Evolutionary conservation across 768 basidiomycete genomes (phyloP).

Genomic region (Tubosaeta sp.): DNA sequence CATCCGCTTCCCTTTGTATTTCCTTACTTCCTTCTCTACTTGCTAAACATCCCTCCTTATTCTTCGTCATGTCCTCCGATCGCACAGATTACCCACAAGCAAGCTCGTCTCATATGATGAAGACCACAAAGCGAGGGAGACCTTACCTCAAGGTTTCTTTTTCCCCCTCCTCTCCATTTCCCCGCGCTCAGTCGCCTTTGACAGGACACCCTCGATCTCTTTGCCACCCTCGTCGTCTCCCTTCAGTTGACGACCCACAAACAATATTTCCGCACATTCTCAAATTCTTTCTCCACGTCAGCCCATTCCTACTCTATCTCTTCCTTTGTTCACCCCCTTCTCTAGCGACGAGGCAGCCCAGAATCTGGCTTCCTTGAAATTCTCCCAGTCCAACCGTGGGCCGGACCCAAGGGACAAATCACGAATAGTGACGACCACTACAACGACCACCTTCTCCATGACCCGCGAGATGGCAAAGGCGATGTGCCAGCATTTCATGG

Average conservation of each 20-base stretch:
- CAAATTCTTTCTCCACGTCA: slow-evolving; percentile 94
- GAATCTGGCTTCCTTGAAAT: slow-evolving; percentile 93
- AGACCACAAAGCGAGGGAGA: slow-evolving; percentile 93
- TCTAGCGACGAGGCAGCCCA: slow-evolving; percentile 90
- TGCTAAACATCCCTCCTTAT: slow-evolving; percentile 15
- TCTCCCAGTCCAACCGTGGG: slow-evolving; percentile 97
- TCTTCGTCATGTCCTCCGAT: slow-evolving; percentile 38
- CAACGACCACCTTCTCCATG: slow-evolving; percentile 99
- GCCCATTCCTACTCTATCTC: slow-evolving; percentile 30
- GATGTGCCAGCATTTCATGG: slow-evolving; percentile 99
- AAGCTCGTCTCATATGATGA: slow-evolving; percentile 93
- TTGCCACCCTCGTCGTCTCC: slow-evolving; percentile 94
- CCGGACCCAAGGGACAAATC: slow-evolving; percentile 97
- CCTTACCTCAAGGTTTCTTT: slow-evolving; percentile 81
- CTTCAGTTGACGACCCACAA: slow-evolving; percentile 85
- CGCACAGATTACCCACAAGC: slow-evolving; percentile 40
- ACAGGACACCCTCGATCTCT: slow-evolving; percentile 97
- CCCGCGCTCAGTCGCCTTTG: background rate
- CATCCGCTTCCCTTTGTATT: slow-evolving; percentile 18
- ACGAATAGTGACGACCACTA: slow-evolving; percentile 98
- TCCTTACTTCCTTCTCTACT: slow-evolving; percentile 12
- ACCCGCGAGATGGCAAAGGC: slow-evolving; percentile 99
- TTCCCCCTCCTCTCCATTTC: slow-evolving; percentile 3
- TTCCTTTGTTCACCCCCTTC: slow-evolving; percentile 11
- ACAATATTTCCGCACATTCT: slow-evolving; percentile 93